Conservation (phyloP, 140 eudicot species). For the Anethum foeniculum region DNA sequence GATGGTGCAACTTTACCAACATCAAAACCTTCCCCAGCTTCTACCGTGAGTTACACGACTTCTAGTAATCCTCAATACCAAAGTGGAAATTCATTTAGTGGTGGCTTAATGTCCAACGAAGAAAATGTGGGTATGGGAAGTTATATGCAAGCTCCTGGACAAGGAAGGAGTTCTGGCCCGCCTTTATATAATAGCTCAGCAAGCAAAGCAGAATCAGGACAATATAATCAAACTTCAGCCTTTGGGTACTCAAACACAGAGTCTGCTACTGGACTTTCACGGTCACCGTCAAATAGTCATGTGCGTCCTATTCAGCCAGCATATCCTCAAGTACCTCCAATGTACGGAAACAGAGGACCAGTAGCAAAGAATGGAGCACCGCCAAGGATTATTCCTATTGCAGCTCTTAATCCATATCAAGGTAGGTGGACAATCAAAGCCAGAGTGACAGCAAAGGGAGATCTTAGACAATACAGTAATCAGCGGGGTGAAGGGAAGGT, state of each 20-base stretch:
- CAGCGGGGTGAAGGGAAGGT: slow-evolving; percentile 86
- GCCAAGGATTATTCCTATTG: slow-evolving; percentile 71
- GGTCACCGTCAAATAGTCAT: slow-evolving; percentile 32
- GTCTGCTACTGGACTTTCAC: slow-evolving; percentile 30
- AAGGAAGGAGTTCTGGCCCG: slow-evolving; percentile 19
- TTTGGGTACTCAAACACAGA: slow-evolving; percentile 24
- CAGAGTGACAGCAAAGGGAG: slow-evolving; percentile 73
- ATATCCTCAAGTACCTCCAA: slow-evolving; percentile 54
- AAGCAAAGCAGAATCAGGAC: slow-evolving; percentile 29
- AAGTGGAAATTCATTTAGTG: slow-evolving; percentile 18
- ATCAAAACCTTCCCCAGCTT: slow-evolving; percentile 31
- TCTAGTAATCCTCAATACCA: slow-evolving; percentile 28
- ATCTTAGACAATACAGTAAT: slow-evolving; percentile 71
- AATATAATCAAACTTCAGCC: slow-evolving; percentile 24
- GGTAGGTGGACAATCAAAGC: slow-evolving; percentile 92
- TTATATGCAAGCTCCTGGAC: slow-evolving; percentile 28
- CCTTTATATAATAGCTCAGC: slow-evolving; percentile 36
- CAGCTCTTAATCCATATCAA: slow-evolving; percentile 77
- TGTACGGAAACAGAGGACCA: slow-evolving; percentile 73
- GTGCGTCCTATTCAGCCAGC: slow-evolving; percentile 38
- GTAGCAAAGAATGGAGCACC: slow-evolving; percentile 66
- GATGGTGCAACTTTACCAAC: slow-evolving; percentile 25
- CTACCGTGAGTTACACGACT: slow-evolving; percentile 31
- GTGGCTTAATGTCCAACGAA: slow-evolving; percentile 17
- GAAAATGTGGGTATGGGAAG: slow-evolving; percentile 24